phyloP scores from a whole-genome alignment of 306 rosid genomes.

The Vicia sativa region DNA sequence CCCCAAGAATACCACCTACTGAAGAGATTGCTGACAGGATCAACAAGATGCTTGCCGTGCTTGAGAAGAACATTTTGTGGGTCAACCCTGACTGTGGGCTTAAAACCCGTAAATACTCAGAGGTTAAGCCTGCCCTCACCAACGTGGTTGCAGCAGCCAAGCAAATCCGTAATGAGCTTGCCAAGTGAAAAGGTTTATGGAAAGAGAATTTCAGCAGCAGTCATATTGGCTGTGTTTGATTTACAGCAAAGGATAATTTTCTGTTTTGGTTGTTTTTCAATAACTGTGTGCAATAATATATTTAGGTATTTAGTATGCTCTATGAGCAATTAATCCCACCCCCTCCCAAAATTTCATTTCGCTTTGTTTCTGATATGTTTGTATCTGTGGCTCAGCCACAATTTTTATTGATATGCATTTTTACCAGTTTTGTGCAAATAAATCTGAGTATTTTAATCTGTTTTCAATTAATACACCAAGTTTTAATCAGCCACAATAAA shows the following conservation, averaged over 20 bases:
- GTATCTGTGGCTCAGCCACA: constrained; percentile 54
- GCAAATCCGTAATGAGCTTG: constrained; percentile 77
- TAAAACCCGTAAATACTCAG: constrained; percentile 86
- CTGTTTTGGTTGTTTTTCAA: constrained; percentile 48
- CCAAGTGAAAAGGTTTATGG: constrained; percentile 54
- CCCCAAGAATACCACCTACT: constrained; percentile 89
- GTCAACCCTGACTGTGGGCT: constrained; percentile 97
- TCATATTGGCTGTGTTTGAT: constrained; percentile 32
- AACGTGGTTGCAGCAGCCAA: constrained; percentile 88
- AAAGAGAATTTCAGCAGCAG: background rate
- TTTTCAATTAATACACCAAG: no score
- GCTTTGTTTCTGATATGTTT: constrained; percentile 14
- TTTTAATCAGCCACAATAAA: background rate
- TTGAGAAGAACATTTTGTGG: constrained; percentile 92
- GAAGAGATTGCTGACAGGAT: constrained; percentile 90
- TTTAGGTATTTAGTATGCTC: constrained; percentile 46
- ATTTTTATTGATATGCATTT: constrained; percentile 35
- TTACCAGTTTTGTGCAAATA: constrained; percentile 46
- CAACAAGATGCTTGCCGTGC: constrained; percentile 96
- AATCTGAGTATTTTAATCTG: background rate
- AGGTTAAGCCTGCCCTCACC: constrained; percentile 81
- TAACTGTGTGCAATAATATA: constrained; percentile 54
- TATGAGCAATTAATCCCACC: constrained; percentile 40
- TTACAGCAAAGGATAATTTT: constrained; percentile 11
- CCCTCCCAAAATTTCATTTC: background rate